Evolutionary conservation across 2,329 filamentous ascomycete species (phyloP), one percentile per base, ranked within the genome.

Genomic region (Hymenoscyphus scutula): DNA sequence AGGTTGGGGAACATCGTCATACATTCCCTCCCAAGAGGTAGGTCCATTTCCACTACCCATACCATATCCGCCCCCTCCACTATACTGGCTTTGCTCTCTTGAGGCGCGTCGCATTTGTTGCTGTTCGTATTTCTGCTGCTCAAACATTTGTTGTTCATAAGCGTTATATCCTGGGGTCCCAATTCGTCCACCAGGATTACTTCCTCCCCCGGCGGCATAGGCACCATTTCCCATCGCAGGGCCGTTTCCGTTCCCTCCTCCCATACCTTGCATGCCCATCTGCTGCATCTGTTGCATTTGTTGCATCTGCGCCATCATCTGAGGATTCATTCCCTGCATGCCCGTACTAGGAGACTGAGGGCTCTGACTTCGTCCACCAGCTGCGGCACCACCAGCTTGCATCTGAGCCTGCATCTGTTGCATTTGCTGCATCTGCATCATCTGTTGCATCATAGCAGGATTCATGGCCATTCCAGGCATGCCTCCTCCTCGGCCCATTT

Each of bases 1-100:
- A 5, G 91, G 91, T 74, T 94, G 91, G 17, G 92, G 93, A 1
- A 93, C 91, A 74, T 97, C 94, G 74, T 98, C 94, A 76, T 97
- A 98, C 92, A 97, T 97, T 72, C 94, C 94, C 76, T 98, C 94
- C 92, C 93, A 97, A 48, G 89, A 93, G 27, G 90, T 91, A n/a
- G 89, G 89, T 17, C 86, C 41, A 53, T 85, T 86, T 62, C 80
- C 79, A 41, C 78, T 83, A 71, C 75, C 81, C 75, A 78, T 82
- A 71, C 75, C 81, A 75, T 61, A 76, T 72, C 72, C 77, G 76
- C 70, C 68, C 30, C 72, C 70, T 53, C 67, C 69, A 23, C 67
- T 65, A 48, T 72, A 71, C 37, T 73, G 69, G 54, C 77, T 67
- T 61, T 69, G 67, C 7, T 71, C 71, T 41, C 72, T 69, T 41